Percentiles rank a stretch among this genome's conserved stretches.
Evolutionary conservation across 306 rosid species (phyloP).

Genomic region (Pyrus communis): DNA sequence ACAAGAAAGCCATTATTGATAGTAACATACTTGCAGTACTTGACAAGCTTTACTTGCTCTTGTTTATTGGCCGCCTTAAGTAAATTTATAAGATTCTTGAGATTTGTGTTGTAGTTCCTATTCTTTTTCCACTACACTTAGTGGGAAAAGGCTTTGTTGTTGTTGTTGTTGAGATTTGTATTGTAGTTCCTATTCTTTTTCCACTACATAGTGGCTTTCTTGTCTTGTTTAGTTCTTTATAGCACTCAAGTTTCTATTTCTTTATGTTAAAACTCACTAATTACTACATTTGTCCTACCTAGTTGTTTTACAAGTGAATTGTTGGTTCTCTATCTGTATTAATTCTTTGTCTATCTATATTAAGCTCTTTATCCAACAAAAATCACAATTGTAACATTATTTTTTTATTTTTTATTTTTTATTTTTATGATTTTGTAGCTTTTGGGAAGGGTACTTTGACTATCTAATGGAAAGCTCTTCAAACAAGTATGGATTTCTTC

Average conservation of each 20-base stretch:
- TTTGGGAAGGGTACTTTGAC: constrained; percentile 99
- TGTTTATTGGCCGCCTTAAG: not conserved
- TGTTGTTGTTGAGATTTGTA: too few relatives aligned
- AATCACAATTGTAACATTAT: not conserved
- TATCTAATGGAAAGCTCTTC: constrained; percentile 81
- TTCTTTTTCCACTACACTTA: too few relatives aligned
- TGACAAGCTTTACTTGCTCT: not conserved
- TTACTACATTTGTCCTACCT: constrained; percentile 6
- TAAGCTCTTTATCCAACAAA: not conserved
- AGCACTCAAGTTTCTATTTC: not conserved
- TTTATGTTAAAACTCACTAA: not conserved
- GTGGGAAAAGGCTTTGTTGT: too few relatives aligned
- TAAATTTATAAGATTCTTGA: not conserved
- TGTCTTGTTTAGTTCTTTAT: not conserved
- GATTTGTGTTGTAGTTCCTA: not conserved
- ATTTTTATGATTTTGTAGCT: constrained; percentile 35
- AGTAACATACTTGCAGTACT: not conserved
- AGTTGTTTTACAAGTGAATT: not conserved
- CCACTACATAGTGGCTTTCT: not conserved
- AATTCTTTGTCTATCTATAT: not conserved
- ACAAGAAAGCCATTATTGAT: not conserved
- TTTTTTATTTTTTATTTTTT: too few relatives aligned
- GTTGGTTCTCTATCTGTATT: not conserved
- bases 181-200: too few relatives aligned
- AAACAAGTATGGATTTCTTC: constrained; percentile 52